A percentile compares a stretch with the other conserved stretches of the same genome.
These are phyloP conservation scores for Russula virescens DNA, from an alignment of 768 basidiomycete species.

Conservation along the genomic window DNA sequence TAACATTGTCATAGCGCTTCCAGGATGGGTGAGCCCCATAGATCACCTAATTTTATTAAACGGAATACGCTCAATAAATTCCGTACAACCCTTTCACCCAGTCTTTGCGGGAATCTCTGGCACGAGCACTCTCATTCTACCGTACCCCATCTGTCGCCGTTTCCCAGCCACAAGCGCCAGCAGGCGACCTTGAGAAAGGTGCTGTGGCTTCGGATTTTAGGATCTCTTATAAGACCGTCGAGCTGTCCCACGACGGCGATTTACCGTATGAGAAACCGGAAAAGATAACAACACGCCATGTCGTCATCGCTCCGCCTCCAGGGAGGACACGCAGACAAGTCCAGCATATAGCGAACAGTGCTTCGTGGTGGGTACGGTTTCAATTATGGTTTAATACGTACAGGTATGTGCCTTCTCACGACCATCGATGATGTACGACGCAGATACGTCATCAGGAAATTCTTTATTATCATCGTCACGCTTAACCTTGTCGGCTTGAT, in stretches of 20 bases:
- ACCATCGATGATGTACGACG: background rate
- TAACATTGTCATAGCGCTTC: slow-evolving; percentile 7
- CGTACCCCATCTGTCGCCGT: background rate
- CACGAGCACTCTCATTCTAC: slow-evolving; percentile 13
- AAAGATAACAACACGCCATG: slow-evolving; percentile 4
- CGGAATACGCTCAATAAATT: background rate
- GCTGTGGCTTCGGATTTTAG: background rate
- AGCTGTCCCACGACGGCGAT: background rate
- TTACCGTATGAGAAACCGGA: background rate
- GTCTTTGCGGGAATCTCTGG: slow-evolving; percentile 12
- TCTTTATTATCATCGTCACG: slow-evolving; percentile 32
- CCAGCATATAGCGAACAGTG: slow-evolving; percentile 24
- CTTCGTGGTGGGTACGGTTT: slow-evolving; percentile 30
- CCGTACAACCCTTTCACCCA: background rate
- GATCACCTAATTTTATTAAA: background rate
- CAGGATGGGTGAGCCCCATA: slow-evolving; percentile 15
- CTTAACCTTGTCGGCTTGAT: slow-evolving; percentile 33
- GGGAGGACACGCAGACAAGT: slow-evolving; percentile 1
- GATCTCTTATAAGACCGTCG: background rate
- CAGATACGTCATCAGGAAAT: slow-evolving; percentile 29
- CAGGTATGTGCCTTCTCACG: slow-evolving; percentile 26
- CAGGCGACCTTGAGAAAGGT: slow-evolving; percentile 17
- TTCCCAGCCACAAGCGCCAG: background rate
- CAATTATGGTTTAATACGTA: slow-evolving; percentile 37
- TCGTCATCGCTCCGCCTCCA: slow-evolving; percentile 1